Percentiles rank a stretch among this genome's conserved stretches.
Evolutionary conservation across 306 rosid genomes (phyloP).

Genomic region (Quercus gilva): DNA sequence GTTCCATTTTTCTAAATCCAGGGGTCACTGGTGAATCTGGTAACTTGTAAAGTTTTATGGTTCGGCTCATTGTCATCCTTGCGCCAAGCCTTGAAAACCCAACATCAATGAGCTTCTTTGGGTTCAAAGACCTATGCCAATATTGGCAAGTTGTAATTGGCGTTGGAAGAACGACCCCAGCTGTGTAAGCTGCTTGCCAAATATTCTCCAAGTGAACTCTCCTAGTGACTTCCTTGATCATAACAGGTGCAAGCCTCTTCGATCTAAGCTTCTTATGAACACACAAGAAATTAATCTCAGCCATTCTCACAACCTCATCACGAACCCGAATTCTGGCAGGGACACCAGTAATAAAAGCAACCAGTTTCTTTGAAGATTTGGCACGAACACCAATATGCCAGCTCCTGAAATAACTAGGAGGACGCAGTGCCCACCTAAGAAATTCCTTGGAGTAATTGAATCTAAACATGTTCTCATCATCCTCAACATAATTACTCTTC

Average conservation of each 20-base stretch:
- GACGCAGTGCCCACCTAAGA: constrained; percentile 69
- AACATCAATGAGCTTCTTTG: constrained; percentile 87
- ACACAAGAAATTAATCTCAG: constrained; percentile 79
- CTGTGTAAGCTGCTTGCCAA: constrained; percentile 89
- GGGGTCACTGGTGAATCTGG: constrained; percentile 57
- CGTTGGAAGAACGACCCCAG: constrained; percentile 87
- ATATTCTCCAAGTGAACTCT: constrained; percentile 83
- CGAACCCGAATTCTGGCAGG: constrained; percentile 76
- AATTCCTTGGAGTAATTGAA: constrained; percentile 81
- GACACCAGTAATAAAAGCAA: constrained; percentile 76
- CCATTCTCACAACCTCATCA: constrained; percentile 60
- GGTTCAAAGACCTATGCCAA: constrained; percentile 85
- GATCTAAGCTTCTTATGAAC: constrained; percentile 86
- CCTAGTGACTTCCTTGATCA: constrained; percentile 87
- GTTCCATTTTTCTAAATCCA: constrained; percentile 79
- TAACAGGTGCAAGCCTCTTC: constrained; percentile 78
- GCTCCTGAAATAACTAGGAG: constrained; percentile 57
- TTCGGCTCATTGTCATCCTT: constrained; percentile 87
- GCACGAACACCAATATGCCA: constrained; percentile 90
- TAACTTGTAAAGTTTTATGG: constrained; percentile 72
- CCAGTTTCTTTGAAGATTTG: constrained; percentile 55
- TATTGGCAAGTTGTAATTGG: constrained; percentile 72
- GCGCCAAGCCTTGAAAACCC: constrained; percentile 89
- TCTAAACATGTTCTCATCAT: constrained; percentile 70
- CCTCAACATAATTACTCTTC: constrained; percentile 79